A percentile compares a stretch with the other conserved stretches of the same genome.
These are phyloP conservation scores for Gillenia trifoliata DNA, from an alignment of 306 rosid genomes.

Conservation along the genomic window DNA sequence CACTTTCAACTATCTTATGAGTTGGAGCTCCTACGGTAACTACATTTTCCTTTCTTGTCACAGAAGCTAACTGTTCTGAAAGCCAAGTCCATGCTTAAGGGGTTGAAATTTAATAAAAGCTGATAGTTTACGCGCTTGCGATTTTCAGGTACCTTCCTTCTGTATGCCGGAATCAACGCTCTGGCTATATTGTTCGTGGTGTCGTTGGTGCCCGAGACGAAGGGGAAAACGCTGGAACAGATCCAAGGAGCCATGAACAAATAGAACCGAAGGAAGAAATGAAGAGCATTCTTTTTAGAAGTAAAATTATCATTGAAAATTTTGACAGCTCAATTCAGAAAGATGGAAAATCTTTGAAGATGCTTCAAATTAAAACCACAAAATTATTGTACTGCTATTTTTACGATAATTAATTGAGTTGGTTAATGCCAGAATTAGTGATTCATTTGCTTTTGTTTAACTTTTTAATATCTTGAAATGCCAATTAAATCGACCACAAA, in stretches of 20 bases:
- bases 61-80: neutral
- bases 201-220: conserved; percentile 72
- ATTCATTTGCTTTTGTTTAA: no score
- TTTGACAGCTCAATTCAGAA: neutral
- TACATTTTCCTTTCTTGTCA: conserved; percentile 6
- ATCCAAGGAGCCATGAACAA: conserved; percentile 67
- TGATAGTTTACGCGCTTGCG: conserved; percentile 5
- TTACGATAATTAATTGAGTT: neutral
- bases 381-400: neutral
- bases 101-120: neutral
- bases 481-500: no score
- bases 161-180: conserved; percentile 67
- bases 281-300: neutral
- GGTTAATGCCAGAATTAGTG: no score
- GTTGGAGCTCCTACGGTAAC: conserved; percentile 85
- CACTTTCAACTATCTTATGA: conserved; percentile 82
- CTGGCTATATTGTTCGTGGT: conserved; percentile 60
- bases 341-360: neutral
- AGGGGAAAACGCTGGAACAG: conserved; percentile 83
- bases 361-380: neutral
- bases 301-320: neutral
- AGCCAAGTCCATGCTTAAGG: neutral
- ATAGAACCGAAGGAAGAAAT: conserved; percentile 23
- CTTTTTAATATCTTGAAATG: no score
- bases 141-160: conserved; percentile 71